Conservation (phyloP, 208 protist genomes). For the Wallacemonas collosoma region DNA sequence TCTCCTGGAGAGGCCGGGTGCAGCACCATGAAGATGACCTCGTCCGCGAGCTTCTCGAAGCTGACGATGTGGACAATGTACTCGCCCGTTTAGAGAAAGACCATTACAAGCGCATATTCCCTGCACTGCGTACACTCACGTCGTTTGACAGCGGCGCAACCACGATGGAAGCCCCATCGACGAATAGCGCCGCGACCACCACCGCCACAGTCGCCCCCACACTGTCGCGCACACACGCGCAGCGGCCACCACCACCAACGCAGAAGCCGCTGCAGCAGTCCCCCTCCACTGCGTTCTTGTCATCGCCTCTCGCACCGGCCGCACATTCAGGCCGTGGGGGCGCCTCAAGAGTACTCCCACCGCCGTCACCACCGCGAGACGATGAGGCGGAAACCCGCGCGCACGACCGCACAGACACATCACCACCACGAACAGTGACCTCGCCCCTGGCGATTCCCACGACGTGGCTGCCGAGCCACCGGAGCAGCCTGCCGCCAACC, state of each 20-base stretch:
- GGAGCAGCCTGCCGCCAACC: slow-evolving; percentile 4
- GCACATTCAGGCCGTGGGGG: neutral
- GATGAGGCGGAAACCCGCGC: neutral
- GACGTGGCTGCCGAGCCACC: neutral
- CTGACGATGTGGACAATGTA: slow-evolving; percentile 69
- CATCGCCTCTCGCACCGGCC: neutral
- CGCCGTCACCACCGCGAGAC: slow-evolving; percentile 1
- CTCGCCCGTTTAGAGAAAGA: slow-evolving; percentile 66
- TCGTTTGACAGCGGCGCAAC: slow-evolving; percentile 30
- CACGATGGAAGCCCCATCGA: neutral
- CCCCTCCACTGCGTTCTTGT: too few species aligned
- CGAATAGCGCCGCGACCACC: slow-evolving; percentile 7
- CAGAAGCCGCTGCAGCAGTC: neutral
- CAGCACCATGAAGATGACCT: slow-evolving; percentile 66
- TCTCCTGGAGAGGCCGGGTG: slow-evolving; percentile 28
- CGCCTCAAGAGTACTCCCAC: neutral
- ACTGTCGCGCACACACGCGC: neutral
- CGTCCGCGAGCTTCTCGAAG: slow-evolving; percentile 70
- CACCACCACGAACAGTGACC: neutral
- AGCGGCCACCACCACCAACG: neutral
- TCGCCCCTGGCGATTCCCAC: slow-evolving; percentile 3
- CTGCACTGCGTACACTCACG: slow-evolving; percentile 38
- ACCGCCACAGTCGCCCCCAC: neutral
- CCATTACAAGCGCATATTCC: slow-evolving; percentile 41
- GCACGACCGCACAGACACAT: neutral